Evolutionary conservation across 805 yeast genomes (phyloP).

Genomic region (Barnettozyma sp.): DNA sequence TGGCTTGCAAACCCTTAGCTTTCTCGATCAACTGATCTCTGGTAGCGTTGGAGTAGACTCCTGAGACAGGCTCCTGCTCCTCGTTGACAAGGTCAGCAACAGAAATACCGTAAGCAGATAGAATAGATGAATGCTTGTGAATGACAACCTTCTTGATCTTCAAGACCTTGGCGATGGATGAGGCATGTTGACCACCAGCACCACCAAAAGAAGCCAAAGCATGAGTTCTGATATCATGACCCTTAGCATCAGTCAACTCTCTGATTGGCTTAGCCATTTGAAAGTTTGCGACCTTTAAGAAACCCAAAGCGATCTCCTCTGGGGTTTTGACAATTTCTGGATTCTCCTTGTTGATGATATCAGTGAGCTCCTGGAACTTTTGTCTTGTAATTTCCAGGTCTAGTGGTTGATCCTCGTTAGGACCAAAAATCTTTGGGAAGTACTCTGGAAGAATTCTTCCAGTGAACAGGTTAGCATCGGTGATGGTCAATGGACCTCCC

Average conservation of each 20-base stretch:
- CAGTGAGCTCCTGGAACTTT: conserved; percentile 33
- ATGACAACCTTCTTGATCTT: conserved; percentile 35
- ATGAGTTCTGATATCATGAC: conserved; percentile 36
- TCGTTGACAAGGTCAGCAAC: conserved; percentile 31
- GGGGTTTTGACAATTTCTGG: conserved; percentile 29
- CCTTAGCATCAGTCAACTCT: conserved; percentile 40
- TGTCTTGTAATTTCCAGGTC: conserved; percentile 29
- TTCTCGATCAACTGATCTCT: conserved; percentile 14
- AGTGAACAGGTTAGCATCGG: conserved; percentile 39
- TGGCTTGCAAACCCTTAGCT: conserved; percentile 8
- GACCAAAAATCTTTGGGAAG: conserved; percentile 43
- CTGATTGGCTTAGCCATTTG: conserved; percentile 43
- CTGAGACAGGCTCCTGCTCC: conserved; percentile 23
- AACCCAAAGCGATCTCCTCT: conserved; percentile 40
- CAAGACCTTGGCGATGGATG: conserved; percentile 36
- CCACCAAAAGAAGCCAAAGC: conserved; percentile 43
- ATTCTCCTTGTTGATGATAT: conserved; percentile 31
- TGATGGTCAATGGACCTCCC: conserved; percentile 41
- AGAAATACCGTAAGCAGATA: conserved; percentile 42
- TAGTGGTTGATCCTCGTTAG: conserved; percentile 34
- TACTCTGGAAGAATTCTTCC: conserved; percentile 36
- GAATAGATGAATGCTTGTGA: conserved; percentile 40
- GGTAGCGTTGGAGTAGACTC: conserved; percentile 21
- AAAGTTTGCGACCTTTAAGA: conserved; percentile 39
- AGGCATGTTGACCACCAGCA: conserved; percentile 43